Percentiles rank a stretch among this genome's conserved stretches.
Conservation (phyloP, 169 alveolate species). For the Pseudocohnilembus persalinus region DNA sequence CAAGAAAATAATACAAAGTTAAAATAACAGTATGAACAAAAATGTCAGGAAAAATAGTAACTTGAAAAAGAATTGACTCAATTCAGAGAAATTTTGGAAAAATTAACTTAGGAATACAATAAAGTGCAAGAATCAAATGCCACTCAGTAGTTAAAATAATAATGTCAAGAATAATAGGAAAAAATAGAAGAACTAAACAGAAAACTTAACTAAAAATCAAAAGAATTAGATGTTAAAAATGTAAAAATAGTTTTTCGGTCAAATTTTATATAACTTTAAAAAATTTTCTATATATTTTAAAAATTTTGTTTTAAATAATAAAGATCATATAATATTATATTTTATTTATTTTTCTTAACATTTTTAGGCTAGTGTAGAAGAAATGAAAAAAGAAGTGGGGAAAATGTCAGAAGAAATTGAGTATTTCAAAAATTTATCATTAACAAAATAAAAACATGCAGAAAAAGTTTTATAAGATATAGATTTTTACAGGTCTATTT, state of each 20-base stretch:
- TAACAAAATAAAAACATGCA: constrained; percentile 23
- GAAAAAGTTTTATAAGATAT: constrained; percentile 32
- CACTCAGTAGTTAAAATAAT: not conserved
- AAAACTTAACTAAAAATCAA: not conserved
- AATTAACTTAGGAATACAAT: constrained; percentile 42
- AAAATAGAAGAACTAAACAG: constrained; percentile 10
- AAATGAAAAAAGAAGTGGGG: constrained; percentile 21
- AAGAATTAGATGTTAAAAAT: constrained; percentile 26
- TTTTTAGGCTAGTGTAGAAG: constrained; percentile 33
- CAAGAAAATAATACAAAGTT: constrained; percentile 14
- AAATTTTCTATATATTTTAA: no score
- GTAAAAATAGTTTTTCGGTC: not conserved
- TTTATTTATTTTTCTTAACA: no score
- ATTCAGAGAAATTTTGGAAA: constrained; percentile 30
- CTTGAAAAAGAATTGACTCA: constrained; percentile 10
- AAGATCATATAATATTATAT: no score
- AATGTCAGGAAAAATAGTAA: constrained; percentile 11
- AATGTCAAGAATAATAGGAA: constrained; percentile 5
- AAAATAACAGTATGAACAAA: constrained; percentile 1
- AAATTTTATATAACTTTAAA: not conserved
- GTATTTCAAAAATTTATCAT: constrained; percentile 27
- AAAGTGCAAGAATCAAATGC: constrained; percentile 19
- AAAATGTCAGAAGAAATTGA: constrained; percentile 31
- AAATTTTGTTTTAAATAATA: no score
- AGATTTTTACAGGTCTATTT: constrained; percentile 41